Base-by-base conservation (phyloP, 306 rosid genomes). In the Benincasa hispida region DNA sequence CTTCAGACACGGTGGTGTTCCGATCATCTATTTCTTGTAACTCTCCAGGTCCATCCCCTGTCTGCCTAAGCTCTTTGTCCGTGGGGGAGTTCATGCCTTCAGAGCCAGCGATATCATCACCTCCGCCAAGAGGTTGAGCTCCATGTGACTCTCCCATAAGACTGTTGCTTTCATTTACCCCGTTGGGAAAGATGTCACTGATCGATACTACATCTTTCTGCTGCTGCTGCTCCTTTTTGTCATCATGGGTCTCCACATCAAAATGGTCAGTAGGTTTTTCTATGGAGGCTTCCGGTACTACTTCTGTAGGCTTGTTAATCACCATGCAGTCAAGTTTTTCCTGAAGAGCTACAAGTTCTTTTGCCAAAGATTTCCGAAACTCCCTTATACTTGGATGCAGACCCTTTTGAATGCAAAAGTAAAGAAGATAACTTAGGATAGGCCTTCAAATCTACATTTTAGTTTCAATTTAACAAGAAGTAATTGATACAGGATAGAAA, bases 361-460 rank as follows among this genome's bases (percentile, higher is more conserved):
- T 93, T 14, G 93, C 98, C 84, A 93, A 78, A 10, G 98, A 87
- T 81, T 92, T 93, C 73, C 97, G 87, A 10, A 79, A 69, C 69
- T 89, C 98, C 81, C 97, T 91, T 8, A 81, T 66, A 81, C 81
- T 86, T 30, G 93, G 85, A 42, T 79, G 88, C 79, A 93, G 62
- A 66, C 96, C 96, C 98, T 93, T 82, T 77, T 57, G 19, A 55
- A 6, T 39, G 56, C 55, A 42, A 24, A 69, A 41, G 12, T 41
- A 14, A 24, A 42, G 37, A 69, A 69, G 15, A 69, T 19, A 35
- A 32, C 19, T 68, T 42, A 69, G 56, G 4, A 15, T 13, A 61
- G 62, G 50, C 15, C 27, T 66, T 66, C 50, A 39, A 66, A 66
- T 66, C 32, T 21, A 66, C 19, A 66, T n/a, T 39, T 66, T 39